Conservation (phyloP, 805 yeast genomes). For the Metschnikowia henanensis region DNA sequence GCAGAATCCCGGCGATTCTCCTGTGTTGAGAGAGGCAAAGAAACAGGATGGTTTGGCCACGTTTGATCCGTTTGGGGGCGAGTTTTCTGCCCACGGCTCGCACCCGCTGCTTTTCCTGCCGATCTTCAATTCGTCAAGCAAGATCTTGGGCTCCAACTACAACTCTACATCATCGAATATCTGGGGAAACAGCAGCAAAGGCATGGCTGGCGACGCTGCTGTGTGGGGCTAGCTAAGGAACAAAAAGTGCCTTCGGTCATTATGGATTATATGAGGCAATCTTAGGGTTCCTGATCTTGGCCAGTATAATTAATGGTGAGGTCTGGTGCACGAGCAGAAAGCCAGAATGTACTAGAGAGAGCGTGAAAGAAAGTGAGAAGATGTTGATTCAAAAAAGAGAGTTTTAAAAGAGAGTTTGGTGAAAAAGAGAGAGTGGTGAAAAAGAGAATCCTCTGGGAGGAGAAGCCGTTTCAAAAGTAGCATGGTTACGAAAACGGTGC, state of each 20-base stretch:
- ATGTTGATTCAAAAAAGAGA: too few relatives aligned
- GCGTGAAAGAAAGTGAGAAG: too few relatives aligned
- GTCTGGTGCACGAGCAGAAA: neutral
- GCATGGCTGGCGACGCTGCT: conserved; percentile 24
- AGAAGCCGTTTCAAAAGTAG: too few relatives aligned
- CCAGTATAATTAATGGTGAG: too few relatives aligned
- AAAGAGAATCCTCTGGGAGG: too few relatives aligned
- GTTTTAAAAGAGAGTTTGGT: too few relatives aligned
- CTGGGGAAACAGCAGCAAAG: conserved; percentile 25
- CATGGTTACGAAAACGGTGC: too few relatives aligned
- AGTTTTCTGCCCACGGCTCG: conserved; percentile 3
- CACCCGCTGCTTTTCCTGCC: conserved; percentile 16
- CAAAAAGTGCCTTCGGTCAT: too few relatives aligned
- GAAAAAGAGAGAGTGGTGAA: too few relatives aligned
- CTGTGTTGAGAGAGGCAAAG: conserved; percentile 7
- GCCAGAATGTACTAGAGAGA: too few relatives aligned
- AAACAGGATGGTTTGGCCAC: conserved; percentile 13
- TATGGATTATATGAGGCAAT: too few relatives aligned
- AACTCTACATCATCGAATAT: conserved; percentile 21
- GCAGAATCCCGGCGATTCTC: conserved; percentile 1
- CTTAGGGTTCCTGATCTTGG: too few relatives aligned
- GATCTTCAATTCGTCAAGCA: conserved; percentile 18
- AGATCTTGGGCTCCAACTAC: conserved; percentile 16
- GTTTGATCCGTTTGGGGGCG: conserved; percentile 29
- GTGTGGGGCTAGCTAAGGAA: conserved; percentile 37